These are phyloP conservation scores for Thalassia testudinum DNA, from an alignment of 116 monocot species.

Conservation along the genomic window DNA sequence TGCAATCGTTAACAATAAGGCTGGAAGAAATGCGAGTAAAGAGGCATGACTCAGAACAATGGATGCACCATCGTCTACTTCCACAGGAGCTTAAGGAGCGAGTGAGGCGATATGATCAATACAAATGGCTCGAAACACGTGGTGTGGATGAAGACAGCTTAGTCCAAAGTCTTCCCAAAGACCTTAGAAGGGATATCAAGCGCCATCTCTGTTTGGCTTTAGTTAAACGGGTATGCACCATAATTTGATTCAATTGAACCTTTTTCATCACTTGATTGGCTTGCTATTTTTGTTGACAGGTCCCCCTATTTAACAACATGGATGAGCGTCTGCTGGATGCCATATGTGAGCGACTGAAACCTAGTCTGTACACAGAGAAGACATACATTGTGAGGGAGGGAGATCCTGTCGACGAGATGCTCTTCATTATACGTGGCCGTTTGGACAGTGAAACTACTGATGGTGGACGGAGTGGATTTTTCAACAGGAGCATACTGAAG, in stretches of 20 bases:
- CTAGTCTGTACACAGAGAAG: not conserved
- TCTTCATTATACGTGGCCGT: conserved; percentile 7
- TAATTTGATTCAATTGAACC: not conserved
- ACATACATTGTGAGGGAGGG: conserved; percentile 8
- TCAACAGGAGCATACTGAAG: conserved; percentile 1
- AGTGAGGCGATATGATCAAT: conserved; percentile 8
- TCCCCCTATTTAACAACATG: conserved; percentile 4
- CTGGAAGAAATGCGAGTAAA: conserved; percentile 7
- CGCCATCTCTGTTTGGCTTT: conserved; percentile 6
- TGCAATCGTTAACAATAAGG: conserved; percentile 2
- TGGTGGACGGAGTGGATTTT: conserved; percentile 5
- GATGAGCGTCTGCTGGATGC: conserved; percentile 8
- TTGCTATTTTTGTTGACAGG: not conserved
- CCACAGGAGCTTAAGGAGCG: conserved; percentile 5
- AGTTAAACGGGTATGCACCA: conserved; percentile 2
- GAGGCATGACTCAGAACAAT: conserved; percentile 4
- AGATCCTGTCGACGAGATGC: conserved; percentile 4
- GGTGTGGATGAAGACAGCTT: conserved; percentile 5
- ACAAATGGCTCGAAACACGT: conserved; percentile 8
- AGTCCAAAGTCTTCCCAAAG: conserved; percentile 7
- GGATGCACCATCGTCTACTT: conserved; percentile 6
- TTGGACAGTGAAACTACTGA: conserved; percentile 4
- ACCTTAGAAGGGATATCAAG: conserved; percentile 6
- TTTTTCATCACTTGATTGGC: not conserved
- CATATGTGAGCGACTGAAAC: conserved; percentile 8